Base-by-base conservation (phyloP, 179 eudicot species). In the Camellia oleifera region DNA sequence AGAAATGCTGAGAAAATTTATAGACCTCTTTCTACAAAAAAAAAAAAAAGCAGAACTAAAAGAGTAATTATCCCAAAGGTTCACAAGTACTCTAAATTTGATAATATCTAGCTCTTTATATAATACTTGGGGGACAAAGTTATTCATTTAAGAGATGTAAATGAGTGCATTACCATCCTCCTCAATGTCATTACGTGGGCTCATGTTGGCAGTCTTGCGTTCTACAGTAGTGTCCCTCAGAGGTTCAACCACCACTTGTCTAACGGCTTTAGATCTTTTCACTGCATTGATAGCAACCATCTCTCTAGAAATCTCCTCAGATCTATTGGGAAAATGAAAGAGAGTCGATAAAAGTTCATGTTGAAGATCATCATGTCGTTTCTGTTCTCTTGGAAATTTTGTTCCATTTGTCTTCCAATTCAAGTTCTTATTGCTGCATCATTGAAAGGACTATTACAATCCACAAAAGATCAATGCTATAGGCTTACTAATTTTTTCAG, bases 281-380 rank as follows among this genome's bases (percentile, higher is more conserved):
- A 42, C 69, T 9, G 42, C 17, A 46, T 65, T 65, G 26, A 20
- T 15, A 11, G 58, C 5, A 50, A 61, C 66, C 45, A 75, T 50
- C 26, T 84, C 46, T 42, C 1, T 53, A 75, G 52, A 58, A 56
- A 66, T 54, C 14, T 69, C 81, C 18, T 71, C 73, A 26, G 74
- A 60, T 61, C 52, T 78, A 77, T 77, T 76, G 74, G 82, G 76
- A 83, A 40, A 79, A 67, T 60, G 81, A 79, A 83, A 83, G 54
- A 74, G 18, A 46, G 88, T 78, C 54, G 72, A 72, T 74, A 83
- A 76, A 44, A 78, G 68, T 70, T 83, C 82, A 45, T 81, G 74
- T n/a, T 77, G n/a, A 32, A 65, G 45, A 52, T 77, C 79, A 77
- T 5, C 32, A 78, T 4, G 67, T 56, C 75, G 76, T 79, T 84